phyloP scores from a whole-genome alignment of 2,329 filamentous ascomycete species.

The Pseudogymnoascus sp. region DNA sequence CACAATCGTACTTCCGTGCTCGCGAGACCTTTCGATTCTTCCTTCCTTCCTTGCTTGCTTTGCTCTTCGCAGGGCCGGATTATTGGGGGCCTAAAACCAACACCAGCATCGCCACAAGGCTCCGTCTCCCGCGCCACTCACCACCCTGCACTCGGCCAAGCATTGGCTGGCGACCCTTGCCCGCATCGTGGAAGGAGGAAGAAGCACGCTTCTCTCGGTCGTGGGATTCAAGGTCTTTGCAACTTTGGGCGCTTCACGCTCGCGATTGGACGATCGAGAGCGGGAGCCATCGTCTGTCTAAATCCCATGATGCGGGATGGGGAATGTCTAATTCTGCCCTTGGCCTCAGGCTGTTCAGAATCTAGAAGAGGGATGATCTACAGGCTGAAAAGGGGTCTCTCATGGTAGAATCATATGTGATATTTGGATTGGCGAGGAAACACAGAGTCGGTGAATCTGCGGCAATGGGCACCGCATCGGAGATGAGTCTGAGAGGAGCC shows the following conservation, averaged over 20 bases:
- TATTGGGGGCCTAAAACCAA: not conserved
- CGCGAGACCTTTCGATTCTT: not conserved
- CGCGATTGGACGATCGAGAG: not conserved
- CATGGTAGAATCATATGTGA: not conserved
- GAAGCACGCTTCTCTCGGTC: not conserved
- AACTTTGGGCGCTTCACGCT: not conserved
- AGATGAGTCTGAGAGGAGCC: not conserved
- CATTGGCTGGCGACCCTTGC: not conserved
- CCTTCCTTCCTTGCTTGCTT: not conserved
- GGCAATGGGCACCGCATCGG: not conserved
- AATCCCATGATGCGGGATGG: not conserved
- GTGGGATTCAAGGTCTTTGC: not conserved
- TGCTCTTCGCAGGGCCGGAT: not conserved
- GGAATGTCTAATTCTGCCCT: not conserved
- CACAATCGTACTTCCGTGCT: not conserved
- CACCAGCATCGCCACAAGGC: not conserved
- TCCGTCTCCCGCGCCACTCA: not conserved
- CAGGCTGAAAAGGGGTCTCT: not conserved
- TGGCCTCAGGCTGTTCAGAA: not conserved
- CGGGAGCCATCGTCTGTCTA: not conserved
- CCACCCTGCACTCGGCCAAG: not conserved
- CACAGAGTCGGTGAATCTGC: not conserved
- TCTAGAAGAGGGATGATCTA: not conserved
- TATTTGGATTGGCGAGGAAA: not conserved
- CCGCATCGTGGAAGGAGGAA: not conserved